Evolutionary conservation across 164 flowering plant species (phyloP).

Genomic region (Magnolia sinica): DNA sequence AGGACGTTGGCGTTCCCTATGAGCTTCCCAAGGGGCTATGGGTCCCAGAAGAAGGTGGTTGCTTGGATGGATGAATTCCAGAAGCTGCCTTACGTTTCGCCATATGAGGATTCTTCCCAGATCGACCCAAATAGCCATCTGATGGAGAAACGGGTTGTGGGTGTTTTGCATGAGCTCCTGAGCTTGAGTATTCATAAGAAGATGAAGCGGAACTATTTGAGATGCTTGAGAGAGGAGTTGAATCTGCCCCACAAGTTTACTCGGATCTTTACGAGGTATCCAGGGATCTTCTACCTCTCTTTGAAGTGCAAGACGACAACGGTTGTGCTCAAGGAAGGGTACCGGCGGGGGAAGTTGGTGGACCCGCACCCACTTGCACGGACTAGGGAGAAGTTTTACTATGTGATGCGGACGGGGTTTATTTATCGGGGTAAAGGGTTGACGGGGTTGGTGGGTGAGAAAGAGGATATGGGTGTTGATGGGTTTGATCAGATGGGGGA

Average conservation of each 20-base stretch:
- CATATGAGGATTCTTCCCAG: conserved; percentile 70
- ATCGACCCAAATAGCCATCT: conserved; percentile 84
- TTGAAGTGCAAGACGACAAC: conserved; percentile 95
- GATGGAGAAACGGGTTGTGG: conserved; percentile 96
- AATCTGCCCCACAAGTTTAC: conserved; percentile 86
- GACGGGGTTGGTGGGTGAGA: conserved; percentile 24
- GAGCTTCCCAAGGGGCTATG: conserved; percentile 90
- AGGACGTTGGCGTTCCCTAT: conserved; percentile 61
- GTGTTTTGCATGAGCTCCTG: conserved; percentile 82
- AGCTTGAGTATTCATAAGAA: conserved; percentile 89
- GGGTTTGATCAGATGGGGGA: conserved; percentile 13
- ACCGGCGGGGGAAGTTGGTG: conserved; percentile 65
- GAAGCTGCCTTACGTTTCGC: conserved; percentile 86
- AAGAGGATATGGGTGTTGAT: conserved; percentile 24
- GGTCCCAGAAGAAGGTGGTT: conserved; percentile 75
- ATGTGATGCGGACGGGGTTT: conserved; percentile 92
- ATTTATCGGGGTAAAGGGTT: conserved; percentile 67
- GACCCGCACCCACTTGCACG: conserved; percentile 69
- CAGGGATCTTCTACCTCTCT: conserved; percentile 92
- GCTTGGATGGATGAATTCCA: conserved; percentile 98
- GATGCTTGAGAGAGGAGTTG: conserved; percentile 79
- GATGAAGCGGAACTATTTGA: conserved; percentile 87
- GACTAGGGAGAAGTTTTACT: conserved; percentile 59
- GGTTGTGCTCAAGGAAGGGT: conserved; percentile 76
- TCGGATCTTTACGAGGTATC: conserved; percentile 84